Evolutionary conservation across 169 alveolate genomes (phyloP).

Genomic region (Eimeria nieschulzi): DNA sequence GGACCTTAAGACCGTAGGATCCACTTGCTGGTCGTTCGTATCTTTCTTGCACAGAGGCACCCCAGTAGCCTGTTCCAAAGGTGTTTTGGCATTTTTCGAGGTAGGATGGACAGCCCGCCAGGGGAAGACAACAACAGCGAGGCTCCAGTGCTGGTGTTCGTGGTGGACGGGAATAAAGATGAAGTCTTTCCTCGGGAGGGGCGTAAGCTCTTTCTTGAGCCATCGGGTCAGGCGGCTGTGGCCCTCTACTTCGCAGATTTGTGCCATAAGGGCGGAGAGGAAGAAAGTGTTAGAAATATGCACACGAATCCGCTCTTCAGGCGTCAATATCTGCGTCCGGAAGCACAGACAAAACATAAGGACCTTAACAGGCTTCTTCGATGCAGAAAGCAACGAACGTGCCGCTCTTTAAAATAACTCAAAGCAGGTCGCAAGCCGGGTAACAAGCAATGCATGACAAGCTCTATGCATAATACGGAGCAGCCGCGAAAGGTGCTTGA

Average conservation of each 20-base stretch:
- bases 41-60: slow-evolving; percentile 1
- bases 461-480: no score
- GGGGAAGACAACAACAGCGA: slow-evolving; percentile 47
- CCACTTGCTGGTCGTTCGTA: background rate
- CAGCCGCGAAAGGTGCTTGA: no score
- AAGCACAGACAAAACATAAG: background rate
- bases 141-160: slow-evolving; percentile 69
- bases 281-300: slow-evolving; percentile 65
- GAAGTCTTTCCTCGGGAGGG: slow-evolving; percentile 56
- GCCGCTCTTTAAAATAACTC: no score
- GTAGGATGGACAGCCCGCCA: slow-evolving; percentile 43
- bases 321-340: slow-evolving; percentile 58
- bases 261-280: slow-evolving; percentile 47
- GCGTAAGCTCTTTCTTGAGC: slow-evolving; percentile 50
- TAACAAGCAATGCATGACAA: no score
- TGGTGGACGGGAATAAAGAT: slow-evolving; percentile 66
- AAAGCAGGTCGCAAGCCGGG: no score
- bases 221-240: slow-evolving; percentile 63
- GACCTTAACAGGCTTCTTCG: background rate
- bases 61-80: slow-evolving; percentile 9
- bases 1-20: background rate
- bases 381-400: background rate
- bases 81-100: background rate
- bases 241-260: slow-evolving; percentile 31
- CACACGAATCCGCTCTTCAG: slow-evolving; percentile 41